These are phyloP conservation scores for Aphanomyces stellatus DNA, from an alignment of 352 stramenopile species.

Conservation along the genomic window DNA sequence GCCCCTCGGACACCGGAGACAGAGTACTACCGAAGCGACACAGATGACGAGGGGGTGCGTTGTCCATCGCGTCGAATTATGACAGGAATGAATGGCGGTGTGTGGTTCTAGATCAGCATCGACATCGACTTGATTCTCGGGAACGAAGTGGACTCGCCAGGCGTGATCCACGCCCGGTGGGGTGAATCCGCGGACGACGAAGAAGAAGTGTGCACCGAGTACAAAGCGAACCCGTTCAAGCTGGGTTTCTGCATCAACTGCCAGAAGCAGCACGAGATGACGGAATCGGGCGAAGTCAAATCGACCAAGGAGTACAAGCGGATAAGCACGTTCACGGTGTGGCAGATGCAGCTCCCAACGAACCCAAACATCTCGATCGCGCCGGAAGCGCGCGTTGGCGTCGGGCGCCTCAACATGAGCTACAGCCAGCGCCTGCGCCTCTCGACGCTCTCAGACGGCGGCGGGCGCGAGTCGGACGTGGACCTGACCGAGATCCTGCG, in stretches of 20 bases:
- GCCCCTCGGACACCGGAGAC: neutral
- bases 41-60: neutral
- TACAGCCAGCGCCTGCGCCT: neutral
- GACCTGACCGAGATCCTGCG: slow-evolving; percentile 60
- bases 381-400: slow-evolving; percentile 23
- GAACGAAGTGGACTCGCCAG: slow-evolving; percentile 62
- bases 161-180: slow-evolving; percentile 82
- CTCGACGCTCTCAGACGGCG: slow-evolving; percentile 22
- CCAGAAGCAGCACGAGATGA: slow-evolving; percentile 83
- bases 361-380: slow-evolving; percentile 28
- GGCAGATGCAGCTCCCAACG: slow-evolving; percentile 62
- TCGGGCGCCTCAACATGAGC: slow-evolving; percentile 3
- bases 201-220: slow-evolving; percentile 69
- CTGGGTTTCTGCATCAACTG: slow-evolving; percentile 84
- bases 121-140: slow-evolving; percentile 74
- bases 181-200: slow-evolving; percentile 75
- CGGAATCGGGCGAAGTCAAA: slow-evolving; percentile 43
- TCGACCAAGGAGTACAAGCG: slow-evolving; percentile 77
- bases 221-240: slow-evolving; percentile 74
- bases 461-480: slow-evolving; percentile 68
- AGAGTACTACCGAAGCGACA: slow-evolving; percentile 14
- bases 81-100: too few relatives aligned
- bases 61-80: neutral
- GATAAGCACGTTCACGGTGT: slow-evolving; percentile 67
- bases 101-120: slow-evolving; percentile 22